Percentiles rank a stretch among this genome's conserved stretches.
Evolutionary conservation across 176 grass and related monocot species (phyloP).

Genomic region (Avena sativa): DNA sequence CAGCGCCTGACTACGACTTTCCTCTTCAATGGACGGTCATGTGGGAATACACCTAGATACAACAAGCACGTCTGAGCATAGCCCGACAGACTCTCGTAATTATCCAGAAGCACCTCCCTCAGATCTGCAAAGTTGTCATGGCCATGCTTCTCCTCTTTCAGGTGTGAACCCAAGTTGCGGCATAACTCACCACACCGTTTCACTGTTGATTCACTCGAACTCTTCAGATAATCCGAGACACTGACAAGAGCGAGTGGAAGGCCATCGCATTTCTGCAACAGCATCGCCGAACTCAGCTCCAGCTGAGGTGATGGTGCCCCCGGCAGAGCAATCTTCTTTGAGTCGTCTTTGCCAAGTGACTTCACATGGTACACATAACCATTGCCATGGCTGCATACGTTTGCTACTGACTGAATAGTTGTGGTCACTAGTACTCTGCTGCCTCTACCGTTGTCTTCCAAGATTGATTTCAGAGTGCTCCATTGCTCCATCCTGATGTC

Average conservation of each 20-base stretch:
- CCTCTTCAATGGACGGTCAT: constrained; percentile 29
- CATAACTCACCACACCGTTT: constrained; percentile 30
- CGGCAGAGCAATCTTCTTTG: constrained; percentile 24
- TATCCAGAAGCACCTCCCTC: constrained; percentile 34
- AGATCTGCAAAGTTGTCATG: constrained; percentile 30
- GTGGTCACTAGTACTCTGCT: constrained; percentile 44
- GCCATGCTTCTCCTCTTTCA: constrained; percentile 25
- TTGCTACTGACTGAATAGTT: constrained; percentile 7
- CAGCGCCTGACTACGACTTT: constrained; percentile 41
- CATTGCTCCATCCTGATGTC: constrained; percentile 29
- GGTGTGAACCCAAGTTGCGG: constrained; percentile 34
- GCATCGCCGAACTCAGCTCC: background rate
- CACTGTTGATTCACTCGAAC: constrained; percentile 33
- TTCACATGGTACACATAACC: constrained; percentile 46
- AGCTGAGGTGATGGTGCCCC: constrained; percentile 9
- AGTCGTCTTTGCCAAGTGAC: constrained; percentile 35
- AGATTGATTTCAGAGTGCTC: background rate
- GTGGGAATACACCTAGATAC: constrained; percentile 39
- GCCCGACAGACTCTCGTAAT: constrained; percentile 30
- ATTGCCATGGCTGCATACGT: constrained; percentile 35
- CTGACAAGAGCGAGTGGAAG: constrained; percentile 47
- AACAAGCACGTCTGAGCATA: constrained; percentile 33
- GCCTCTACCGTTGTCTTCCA: constrained; percentile 15
- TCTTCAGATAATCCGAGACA: constrained; percentile 34
- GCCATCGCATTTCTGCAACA: constrained; percentile 46